phyloP scores from a whole-genome alignment of 1,284 basidiomycete species.

The Malassezia sp. region DNA sequence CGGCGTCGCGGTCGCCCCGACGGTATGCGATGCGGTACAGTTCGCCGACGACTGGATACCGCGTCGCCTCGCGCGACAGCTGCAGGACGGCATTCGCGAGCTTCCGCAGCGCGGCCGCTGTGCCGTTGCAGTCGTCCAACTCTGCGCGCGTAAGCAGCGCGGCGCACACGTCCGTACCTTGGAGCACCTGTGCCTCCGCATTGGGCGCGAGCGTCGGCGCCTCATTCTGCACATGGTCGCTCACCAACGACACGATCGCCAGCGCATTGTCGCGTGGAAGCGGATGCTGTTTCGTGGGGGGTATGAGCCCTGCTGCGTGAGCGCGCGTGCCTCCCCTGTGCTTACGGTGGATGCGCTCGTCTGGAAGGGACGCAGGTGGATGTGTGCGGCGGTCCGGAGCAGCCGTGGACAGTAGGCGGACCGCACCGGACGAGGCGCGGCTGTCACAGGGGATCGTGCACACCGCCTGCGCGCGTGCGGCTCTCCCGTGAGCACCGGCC shows the following conservation, averaged over 20 bases:
- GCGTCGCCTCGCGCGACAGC: background rate
- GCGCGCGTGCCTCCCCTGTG: too few species aligned
- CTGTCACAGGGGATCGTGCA: too few species aligned
- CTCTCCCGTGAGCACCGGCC: too few species aligned
- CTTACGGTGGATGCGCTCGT: too few species aligned
- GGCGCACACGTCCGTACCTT: too few species aligned
- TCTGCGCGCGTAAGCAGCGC: background rate
- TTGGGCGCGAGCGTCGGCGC: background rate
- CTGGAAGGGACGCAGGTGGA: too few species aligned
- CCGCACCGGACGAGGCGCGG: too few species aligned
- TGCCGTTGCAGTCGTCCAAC: background rate
- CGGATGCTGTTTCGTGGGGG: slow-evolving; percentile 5
- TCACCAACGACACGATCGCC: background rate
- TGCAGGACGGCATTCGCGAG: slow-evolving; percentile 9
- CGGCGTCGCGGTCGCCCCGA: slow-evolving; percentile 25
- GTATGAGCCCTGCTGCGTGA: slow-evolving; percentile 5
- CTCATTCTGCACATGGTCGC: background rate
- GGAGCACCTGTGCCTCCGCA: slow-evolving; percentile 3
- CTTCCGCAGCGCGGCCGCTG: slow-evolving; percentile 1
- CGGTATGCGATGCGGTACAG: slow-evolving; percentile 9
- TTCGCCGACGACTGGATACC: background rate
- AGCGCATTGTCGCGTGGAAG: slow-evolving; percentile 1
- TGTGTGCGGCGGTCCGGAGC: too few species aligned
- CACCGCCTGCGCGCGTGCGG: too few species aligned
- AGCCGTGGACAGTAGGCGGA: too few species aligned